phyloP scores from a whole-genome alignment of 2,329 filamentous ascomycete genomes.

The Akanthomyces dipterigenus region DNA sequence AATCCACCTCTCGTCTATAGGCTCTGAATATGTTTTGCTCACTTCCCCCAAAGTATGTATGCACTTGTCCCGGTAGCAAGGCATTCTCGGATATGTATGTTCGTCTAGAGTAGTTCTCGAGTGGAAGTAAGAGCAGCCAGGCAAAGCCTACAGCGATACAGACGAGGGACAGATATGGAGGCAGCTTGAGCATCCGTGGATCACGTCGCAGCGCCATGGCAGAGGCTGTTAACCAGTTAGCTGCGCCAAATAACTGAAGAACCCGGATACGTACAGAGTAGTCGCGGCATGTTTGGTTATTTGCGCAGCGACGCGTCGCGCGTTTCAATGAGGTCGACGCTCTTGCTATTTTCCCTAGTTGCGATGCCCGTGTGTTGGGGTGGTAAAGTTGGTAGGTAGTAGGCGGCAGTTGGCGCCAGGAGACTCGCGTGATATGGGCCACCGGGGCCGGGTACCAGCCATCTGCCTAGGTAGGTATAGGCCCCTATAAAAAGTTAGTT shows the following conservation, averaged over 20 bases:
- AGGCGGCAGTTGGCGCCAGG: too few species aligned
- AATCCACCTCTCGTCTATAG: conserved; percentile 76
- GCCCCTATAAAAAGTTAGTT: too few species aligned
- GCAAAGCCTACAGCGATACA: conserved; percentile 78
- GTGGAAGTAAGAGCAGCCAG: conserved; percentile 84
- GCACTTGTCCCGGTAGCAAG: conserved; percentile 88
- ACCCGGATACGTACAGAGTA: conserved; percentile 39
- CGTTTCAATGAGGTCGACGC: neutral
- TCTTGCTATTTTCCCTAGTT: neutral
- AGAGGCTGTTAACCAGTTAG: conserved; percentile 36
- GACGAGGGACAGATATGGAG: conserved; percentile 79
- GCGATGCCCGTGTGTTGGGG: neutral
- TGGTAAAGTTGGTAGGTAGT: too few species aligned
- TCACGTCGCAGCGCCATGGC: conserved; percentile 69
- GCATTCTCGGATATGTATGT: conserved; percentile 99
- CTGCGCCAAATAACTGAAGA: neutral
- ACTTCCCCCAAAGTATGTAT: conserved; percentile 94
- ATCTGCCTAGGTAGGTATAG: neutral
- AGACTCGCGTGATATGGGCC: too few species aligned
- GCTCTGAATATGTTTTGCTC: conserved; percentile 92
- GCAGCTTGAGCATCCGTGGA: conserved; percentile 73
- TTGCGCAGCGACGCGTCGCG: neutral
- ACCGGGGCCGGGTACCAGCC: neutral
- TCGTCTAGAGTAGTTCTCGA: conserved; percentile 81
- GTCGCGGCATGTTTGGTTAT: conserved; percentile 40